A percentile compares a stretch with the other conserved stretches of the same genome.
Conservation (phyloP, 345 rosid species). For the Rubroshorea leprosula region DNA sequence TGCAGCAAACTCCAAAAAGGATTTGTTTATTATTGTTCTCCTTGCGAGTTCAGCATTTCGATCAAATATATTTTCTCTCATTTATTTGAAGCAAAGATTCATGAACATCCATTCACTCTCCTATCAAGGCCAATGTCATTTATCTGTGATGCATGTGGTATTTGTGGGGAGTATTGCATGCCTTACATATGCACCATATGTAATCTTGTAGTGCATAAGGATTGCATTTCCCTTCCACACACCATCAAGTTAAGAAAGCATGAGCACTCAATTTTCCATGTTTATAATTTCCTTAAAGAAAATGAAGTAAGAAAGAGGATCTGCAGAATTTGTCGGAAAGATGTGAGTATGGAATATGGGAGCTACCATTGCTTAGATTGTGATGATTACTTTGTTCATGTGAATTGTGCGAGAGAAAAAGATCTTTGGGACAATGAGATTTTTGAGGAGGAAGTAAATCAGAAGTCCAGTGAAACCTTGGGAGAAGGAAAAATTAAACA, state of each 20-base stretch:
- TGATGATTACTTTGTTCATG: slow-evolving; percentile 17
- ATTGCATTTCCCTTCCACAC: neutral
- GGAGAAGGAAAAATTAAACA: no score
- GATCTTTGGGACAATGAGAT: neutral
- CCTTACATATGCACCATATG: neutral
- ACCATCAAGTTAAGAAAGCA: slow-evolving; percentile 2
- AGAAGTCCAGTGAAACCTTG: no score
- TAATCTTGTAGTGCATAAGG: neutral
- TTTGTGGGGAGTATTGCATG: neutral
- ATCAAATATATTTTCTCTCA: slow-evolving; percentile 8
- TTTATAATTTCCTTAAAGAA: slow-evolving; percentile 8
- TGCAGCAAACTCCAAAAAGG: slow-evolving; percentile 9
- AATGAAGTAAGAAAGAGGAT: neutral
- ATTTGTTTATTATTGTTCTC: slow-evolving; percentile 16
- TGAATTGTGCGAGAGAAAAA: slow-evolving; percentile 1
- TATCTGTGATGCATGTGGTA: slow-evolving; percentile 9
- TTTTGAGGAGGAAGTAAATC: no score
- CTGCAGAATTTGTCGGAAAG: neutral
- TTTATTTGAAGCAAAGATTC: neutral
- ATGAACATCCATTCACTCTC: slow-evolving; percentile 11
- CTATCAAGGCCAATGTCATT: neutral
- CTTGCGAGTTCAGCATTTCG: slow-evolving; percentile 5
- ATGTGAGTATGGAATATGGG: slow-evolving; percentile 2
- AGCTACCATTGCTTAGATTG: slow-evolving; percentile 16
- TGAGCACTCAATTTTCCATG: slow-evolving; percentile 6